Base-by-base conservation (phyloP, 1,139 yeast species). In the Saccharomyces hybrid region DNA sequence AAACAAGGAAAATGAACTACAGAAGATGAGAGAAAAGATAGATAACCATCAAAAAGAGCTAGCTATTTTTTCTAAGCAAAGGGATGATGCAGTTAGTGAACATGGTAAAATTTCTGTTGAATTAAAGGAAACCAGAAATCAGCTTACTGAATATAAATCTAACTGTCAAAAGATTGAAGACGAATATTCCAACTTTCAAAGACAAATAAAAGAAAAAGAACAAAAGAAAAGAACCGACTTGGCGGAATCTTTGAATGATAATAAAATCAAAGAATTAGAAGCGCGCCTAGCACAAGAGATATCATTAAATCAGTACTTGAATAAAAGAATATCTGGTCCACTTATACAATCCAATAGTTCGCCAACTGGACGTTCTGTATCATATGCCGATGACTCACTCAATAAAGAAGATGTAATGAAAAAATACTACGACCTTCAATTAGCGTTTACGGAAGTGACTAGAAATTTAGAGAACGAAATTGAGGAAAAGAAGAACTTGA, bases 361-460 rank as follows among this genome's bases (percentile, higher is more conserved):
- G 48, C 14, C 50, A 14, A 41, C 34, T 38, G 51, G 56, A 47
- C 32, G 32, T 34, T 48, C 44, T 23, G 2, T 48, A 4, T 30
- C 55, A 8, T 52, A 41, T 16, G 34, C 27, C 7, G 52, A 49
- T 4, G 26, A 14, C 26, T 4, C 38, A 11, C 25, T 30, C 5
- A 34, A 47, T n/a, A 63, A 62, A 51, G 67, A 63, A 13, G 59
- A 61, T 9, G 62, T 78, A 48, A 66, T 76, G 55, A 75, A 72
- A 52, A 83, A 79, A 46, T 81, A 75, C 63, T 77, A 80, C 8
- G 72, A 70, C 48, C 71, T 82, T 63, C 81, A 79, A 58, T 66
- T 81, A 25, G 78, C 79, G 58, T 67, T 82, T 46, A 79, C 80
- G 57, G 85, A 82, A 56, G 77, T 74, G 47, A 75, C 76, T 55